Evolutionary conservation across 2,329 filamentous ascomycete genomes (phyloP).

Genomic region (Colletotrichum tamarilloi): DNA sequence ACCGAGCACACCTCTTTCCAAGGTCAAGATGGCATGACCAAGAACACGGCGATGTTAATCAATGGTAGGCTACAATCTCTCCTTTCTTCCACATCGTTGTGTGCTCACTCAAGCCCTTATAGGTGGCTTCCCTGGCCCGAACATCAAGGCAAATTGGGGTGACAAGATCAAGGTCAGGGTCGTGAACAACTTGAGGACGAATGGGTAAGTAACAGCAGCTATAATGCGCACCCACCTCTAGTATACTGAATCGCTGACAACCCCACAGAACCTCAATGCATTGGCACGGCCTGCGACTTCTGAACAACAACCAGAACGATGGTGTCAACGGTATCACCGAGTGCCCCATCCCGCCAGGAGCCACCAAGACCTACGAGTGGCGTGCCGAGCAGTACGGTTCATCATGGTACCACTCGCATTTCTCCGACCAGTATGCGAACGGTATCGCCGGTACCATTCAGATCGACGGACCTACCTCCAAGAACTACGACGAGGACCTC

Average conservation of each 20-base stretch:
- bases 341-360: slow-evolving; percentile 52
- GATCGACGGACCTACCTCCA: slow-evolving; percentile 57
- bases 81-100: rapidly evolving
- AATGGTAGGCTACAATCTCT: slow-evolving; percentile 29
- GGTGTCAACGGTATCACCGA: slow-evolving; percentile 57
- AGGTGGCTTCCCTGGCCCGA: slow-evolving; percentile 55
- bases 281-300: slow-evolving; percentile 61
- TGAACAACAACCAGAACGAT: slow-evolving; percentile 56
- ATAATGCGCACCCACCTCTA: too few relatives aligned
- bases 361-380: slow-evolving; percentile 49
- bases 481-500: slow-evolving; percentile 70
- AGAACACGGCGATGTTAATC: slow-evolving; percentile 39
- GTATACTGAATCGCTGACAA: neutral
- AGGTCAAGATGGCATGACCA: slow-evolving; percentile 35
- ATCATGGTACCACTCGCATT: slow-evolving; percentile 57
- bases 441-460: slow-evolving; percentile 63
- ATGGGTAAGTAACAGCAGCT: slow-evolving; percentile 42
- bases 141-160: slow-evolving; percentile 64
- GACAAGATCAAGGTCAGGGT: slow-evolving; percentile 68
- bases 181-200: slow-evolving; percentile 69
- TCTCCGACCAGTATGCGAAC: slow-evolving; percentile 61
- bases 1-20: slow-evolving; percentile 33
- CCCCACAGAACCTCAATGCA: slow-evolving; percentile 54
- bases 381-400: slow-evolving; percentile 52
- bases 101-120: neutral